Conservation (phyloP, 306 rosid species). For the Quercus aquifolioides region DNA sequence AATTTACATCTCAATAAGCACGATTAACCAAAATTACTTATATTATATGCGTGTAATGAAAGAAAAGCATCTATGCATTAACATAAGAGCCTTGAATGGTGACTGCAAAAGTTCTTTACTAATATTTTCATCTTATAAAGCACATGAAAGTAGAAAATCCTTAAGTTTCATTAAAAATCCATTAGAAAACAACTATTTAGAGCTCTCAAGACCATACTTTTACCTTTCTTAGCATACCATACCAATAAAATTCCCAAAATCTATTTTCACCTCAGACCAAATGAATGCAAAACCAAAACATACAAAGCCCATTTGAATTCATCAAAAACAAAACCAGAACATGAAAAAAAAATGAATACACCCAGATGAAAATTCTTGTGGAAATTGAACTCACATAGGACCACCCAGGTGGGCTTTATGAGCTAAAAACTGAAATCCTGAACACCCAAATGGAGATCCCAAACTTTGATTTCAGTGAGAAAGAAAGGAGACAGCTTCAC, state of each 20-base stretch:
- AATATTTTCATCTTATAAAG: background rate
- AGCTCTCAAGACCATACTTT: background rate
- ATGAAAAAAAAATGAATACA: background rate
- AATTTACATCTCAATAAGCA: constrained; percentile 18
- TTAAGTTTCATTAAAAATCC: background rate
- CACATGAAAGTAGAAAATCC: background rate
- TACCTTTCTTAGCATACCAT: background rate
- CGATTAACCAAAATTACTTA: constrained; percentile 1
- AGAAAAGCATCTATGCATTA: background rate
- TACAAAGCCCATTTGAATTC: background rate
- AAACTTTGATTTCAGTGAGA: constrained; percentile 14
- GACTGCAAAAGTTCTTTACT: background rate
- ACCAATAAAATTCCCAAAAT: background rate
- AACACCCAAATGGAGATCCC: constrained; percentile 38
- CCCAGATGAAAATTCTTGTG: constrained; percentile 13
- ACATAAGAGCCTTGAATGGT: background rate
- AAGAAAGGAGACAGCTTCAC: constrained; percentile 38
- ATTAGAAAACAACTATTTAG: constrained; percentile 2
- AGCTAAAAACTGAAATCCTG: constrained; percentile 20
- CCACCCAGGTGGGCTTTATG: constrained; percentile 1
- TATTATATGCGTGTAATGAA: background rate
- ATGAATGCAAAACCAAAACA: background rate
- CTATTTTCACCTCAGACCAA: background rate
- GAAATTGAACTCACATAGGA: constrained; percentile 10
- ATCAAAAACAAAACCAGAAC: constrained; percentile 6